Percentiles rank a stretch among this genome's conserved stretches.
Conservation (phyloP, 2,329 filamentous ascomycete genomes). For the Pseudogymnoascus sp. region DNA sequence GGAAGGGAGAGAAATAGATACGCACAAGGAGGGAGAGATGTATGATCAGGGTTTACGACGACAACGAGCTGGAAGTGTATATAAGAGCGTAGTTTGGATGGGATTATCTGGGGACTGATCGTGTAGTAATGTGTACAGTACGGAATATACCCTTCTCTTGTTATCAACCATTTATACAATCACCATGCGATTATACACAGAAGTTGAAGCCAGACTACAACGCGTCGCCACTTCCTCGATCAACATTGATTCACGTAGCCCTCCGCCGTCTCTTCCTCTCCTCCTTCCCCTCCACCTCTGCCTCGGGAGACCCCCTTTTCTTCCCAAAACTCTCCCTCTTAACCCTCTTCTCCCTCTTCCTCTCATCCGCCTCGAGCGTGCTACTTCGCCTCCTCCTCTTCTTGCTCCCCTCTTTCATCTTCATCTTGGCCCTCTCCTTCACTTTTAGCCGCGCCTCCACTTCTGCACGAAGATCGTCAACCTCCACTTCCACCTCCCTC, state of each 20-base stretch:
- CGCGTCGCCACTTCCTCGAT: not conserved
- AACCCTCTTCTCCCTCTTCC: constrained; percentile 3
- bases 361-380: not conserved
- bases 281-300: not conserved
- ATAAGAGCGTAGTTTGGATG: not conserved
- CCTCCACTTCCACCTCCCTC: not conserved
- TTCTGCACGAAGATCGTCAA: constrained; percentile 8
- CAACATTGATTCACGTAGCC: not conserved
- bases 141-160: not conserved
- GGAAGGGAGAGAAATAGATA: constrained; percentile 28
- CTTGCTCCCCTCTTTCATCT: constrained; percentile 7
- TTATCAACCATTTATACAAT: not conserved
- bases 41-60: constrained; percentile 17
- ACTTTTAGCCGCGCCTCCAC: constrained; percentile 5
- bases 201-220: not conserved
- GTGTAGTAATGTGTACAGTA: constrained; percentile 1
- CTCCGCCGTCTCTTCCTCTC: not conserved
- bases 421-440: constrained; percentile 5
- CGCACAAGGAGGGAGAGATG: constrained; percentile 22
- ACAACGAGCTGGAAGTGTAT: constrained; percentile 7
- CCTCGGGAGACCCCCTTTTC: constrained; percentile 1
- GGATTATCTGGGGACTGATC: not conserved
- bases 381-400: constrained; percentile 5
- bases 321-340: constrained; percentile 6
- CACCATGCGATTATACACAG: not conserved